Conservation (phyloP, 176 grass and related monocot species). For the Avena sativa region DNA sequence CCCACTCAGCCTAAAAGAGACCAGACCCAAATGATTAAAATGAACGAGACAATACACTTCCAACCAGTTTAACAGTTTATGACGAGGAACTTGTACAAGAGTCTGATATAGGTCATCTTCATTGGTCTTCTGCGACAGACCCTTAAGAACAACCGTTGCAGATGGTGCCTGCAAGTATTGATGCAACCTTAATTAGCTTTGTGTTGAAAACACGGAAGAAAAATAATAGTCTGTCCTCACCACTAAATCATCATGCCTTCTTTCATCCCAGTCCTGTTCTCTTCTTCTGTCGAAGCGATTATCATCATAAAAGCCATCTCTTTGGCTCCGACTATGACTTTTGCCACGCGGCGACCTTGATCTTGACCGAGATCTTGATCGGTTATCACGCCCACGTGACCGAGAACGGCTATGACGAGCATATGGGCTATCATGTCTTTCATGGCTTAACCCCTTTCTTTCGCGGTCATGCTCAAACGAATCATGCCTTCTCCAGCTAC, state of each 20-base stretch:
- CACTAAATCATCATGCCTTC: conserved; percentile 69
- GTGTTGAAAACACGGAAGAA: not conserved
- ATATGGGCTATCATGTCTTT: conserved; percentile 75
- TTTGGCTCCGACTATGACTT: conserved; percentile 61
- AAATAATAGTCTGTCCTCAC: conserved; percentile 50
- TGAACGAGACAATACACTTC: conserved; percentile 54
- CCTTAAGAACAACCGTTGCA: conserved; percentile 93
- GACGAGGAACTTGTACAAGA: conserved; percentile 75
- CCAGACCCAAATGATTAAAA: conserved; percentile 67
- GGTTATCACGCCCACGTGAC: conserved; percentile 57
- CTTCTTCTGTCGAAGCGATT: conserved; percentile 74
- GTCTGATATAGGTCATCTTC: conserved; percentile 96
- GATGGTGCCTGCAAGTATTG: conserved; percentile 72
- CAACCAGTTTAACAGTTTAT: conserved; percentile 64
- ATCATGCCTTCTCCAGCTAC: conserved; percentile 64
- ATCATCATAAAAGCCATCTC: conserved; percentile 81
- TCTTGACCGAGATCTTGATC: conserved; percentile 78
- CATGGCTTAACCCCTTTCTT: conserved; percentile 66
- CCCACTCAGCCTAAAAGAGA: conserved; percentile 98
- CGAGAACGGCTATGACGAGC: conserved; percentile 61
- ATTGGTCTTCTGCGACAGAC: conserved; percentile 77
- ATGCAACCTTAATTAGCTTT: conserved; percentile 37
- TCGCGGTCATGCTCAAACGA: conserved; percentile 64
- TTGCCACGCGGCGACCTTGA: conserved; percentile 74
- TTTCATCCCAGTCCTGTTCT: conserved; percentile 81